phyloP scores from a whole-genome alignment of 495 filamentous ascomycete species.

The Lindgomyces ingoldianus region DNA sequence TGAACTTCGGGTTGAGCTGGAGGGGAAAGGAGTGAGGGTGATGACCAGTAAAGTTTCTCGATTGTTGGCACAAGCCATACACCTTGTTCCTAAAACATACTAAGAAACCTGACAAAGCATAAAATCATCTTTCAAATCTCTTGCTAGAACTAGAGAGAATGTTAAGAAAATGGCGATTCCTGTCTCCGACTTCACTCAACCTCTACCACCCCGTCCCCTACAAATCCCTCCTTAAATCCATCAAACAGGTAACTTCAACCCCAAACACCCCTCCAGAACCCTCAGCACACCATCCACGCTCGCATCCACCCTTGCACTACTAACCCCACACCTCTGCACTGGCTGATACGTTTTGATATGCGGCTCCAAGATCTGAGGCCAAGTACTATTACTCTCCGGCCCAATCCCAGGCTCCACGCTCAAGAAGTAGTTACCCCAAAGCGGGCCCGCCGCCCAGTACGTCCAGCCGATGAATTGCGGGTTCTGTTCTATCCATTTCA shows the following conservation, averaged over 20 bases:
- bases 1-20: no score
- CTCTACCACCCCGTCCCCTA: background rate
- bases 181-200: background rate
- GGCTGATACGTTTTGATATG: slow-evolving; percentile 16
- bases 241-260: slow-evolving; percentile 20
- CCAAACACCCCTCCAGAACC: slow-evolving; percentile 29
- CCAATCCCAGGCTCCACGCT: slow-evolving; percentile 23
- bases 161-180: background rate
- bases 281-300: slow-evolving; percentile 13
- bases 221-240: background rate
- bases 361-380: slow-evolving; percentile 23
- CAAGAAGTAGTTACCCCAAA: slow-evolving; percentile 37
- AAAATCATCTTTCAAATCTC: no score
- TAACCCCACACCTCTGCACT: slow-evolving; percentile 29
- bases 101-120: background rate
- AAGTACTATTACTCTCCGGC: slow-evolving; percentile 17
- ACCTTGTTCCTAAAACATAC: background rate
- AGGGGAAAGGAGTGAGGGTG: no score
- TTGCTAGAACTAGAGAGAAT: no score
- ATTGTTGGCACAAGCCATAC: no score
- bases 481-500: slow-evolving; percentile 25
- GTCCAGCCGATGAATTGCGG: slow-evolving; percentile 38
- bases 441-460: slow-evolving; percentile 38
- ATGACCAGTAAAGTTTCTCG: no score
- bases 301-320: slow-evolving; percentile 1